Percentiles rank a stretch among this genome's conserved stretches.
Conservation (phyloP, 768 basidiomycete species). For the Agrocybe chaxingu region DNA sequence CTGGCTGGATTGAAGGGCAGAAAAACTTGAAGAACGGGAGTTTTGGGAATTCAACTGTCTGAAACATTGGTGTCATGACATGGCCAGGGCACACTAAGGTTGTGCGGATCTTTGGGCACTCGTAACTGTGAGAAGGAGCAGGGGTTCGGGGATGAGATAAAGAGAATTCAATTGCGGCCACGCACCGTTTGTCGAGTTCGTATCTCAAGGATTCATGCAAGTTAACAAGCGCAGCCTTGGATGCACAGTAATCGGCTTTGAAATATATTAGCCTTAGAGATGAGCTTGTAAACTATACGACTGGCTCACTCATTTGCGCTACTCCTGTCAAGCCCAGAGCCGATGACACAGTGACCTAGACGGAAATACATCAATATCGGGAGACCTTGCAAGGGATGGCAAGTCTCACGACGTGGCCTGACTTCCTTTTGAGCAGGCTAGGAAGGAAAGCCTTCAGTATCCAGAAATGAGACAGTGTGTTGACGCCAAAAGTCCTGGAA, state of each 20-base stretch:
- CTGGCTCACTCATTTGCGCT: slow-evolving; percentile 68
- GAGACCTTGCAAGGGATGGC: slow-evolving; percentile 2
- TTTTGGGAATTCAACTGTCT: slow-evolving; percentile 47
- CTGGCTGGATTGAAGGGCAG: slow-evolving; percentile 69
- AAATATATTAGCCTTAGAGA: neutral
- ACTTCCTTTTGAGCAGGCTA: slow-evolving; percentile 69
- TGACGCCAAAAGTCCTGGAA: slow-evolving; percentile 82
- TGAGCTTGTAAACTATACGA: neutral
- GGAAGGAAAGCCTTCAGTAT: slow-evolving; percentile 92
- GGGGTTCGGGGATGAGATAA: neutral
- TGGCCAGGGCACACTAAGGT: slow-evolving; percentile 84
- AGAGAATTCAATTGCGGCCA: slow-evolving; percentile 3
- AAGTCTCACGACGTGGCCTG: slow-evolving; percentile 77
- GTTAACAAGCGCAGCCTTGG: slow-evolving; percentile 84
- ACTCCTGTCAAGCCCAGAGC: slow-evolving; percentile 68
- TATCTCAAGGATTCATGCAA: slow-evolving; percentile 84
- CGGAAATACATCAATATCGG: slow-evolving; percentile 9
- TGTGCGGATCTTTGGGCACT: slow-evolving; percentile 77
- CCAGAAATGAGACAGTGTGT: slow-evolving; percentile 89
- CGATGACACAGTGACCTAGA: slow-evolving; percentile 75
- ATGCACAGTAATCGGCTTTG: slow-evolving; percentile 85
- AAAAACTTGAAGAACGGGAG: slow-evolving; percentile 64
- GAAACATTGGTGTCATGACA: slow-evolving; percentile 77
- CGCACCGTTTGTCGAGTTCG: slow-evolving; percentile 78
- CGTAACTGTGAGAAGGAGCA: slow-evolving; percentile 45